Conservation (phyloP, 2,329 filamentous ascomycete genomes). For the Arthrobotrys megalospora region DNA sequence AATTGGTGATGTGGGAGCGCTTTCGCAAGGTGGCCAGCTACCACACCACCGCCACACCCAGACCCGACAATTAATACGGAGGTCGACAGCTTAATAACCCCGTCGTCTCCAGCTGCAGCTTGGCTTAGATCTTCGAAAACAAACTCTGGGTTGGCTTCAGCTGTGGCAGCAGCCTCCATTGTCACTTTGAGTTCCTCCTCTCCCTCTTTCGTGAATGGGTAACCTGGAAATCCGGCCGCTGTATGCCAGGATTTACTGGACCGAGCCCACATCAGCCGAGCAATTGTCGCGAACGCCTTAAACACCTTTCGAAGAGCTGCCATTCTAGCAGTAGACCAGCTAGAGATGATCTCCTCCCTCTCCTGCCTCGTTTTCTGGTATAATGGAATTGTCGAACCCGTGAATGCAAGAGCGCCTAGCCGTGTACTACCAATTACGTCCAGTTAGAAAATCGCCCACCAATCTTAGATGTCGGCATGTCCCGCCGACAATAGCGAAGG, state of each 20-base stretch:
- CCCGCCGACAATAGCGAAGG: neutral
- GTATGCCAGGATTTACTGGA: conserved; percentile 72
- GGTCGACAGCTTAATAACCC: conserved; percentile 72
- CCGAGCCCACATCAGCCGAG: conserved; percentile 38
- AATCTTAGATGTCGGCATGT: neutral
- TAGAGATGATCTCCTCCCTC: conserved; percentile 75
- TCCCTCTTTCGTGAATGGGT: conserved; percentile 72
- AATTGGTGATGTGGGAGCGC: conserved; percentile 70
- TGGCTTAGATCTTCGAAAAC: conserved; percentile 67
- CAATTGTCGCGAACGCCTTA: conserved; percentile 58
- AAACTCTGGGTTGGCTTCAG: conserved; percentile 65
- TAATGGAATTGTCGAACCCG: conserved; percentile 77
- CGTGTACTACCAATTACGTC: conserved; percentile 71
- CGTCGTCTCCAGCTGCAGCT: conserved; percentile 68
- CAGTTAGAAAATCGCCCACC: neutral
- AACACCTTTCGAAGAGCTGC: conserved; percentile 53
- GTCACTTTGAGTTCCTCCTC: conserved; percentile 36
- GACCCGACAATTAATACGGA: conserved; percentile 90
- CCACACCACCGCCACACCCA: conserved; percentile 86
- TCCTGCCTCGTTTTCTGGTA: conserved; percentile 74
- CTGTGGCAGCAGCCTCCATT: conserved; percentile 68
- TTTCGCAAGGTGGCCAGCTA: conserved; percentile 84
- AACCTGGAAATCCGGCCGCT: conserved; percentile 71
- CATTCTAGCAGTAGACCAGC: conserved; percentile 74
- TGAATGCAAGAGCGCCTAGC: conserved; percentile 76